A percentile compares a stretch with the other conserved stretches of the same genome.
Conservation (phyloP, 75 land plant species). For the Pseudotsuga menziesii region DNA sequence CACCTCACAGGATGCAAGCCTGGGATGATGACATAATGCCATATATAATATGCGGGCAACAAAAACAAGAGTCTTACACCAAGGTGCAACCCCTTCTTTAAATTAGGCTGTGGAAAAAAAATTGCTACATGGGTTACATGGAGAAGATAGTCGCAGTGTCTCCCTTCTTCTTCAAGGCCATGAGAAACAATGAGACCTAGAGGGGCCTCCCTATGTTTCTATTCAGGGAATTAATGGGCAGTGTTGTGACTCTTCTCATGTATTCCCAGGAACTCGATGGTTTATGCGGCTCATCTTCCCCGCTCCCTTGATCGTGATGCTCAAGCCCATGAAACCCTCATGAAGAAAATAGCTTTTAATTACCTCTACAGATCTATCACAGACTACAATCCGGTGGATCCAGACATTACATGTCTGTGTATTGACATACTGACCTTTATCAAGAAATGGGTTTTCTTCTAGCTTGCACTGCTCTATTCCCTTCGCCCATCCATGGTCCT, state of each 20-base stretch:
- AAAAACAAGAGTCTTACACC: too few relatives aligned
- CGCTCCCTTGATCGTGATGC: slow-evolving; percentile 83
- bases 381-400: too few relatives aligned
- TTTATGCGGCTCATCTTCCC: slow-evolving; percentile 85
- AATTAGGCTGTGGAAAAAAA: too few relatives aligned
- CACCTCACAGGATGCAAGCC: too few relatives aligned
- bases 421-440: slow-evolving; percentile 13
- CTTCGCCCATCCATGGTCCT: slow-evolving; percentile 16
- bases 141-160: slow-evolving; percentile 61
- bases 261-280: slow-evolving; percentile 52
- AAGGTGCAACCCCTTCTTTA: too few relatives aligned
- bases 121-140: slow-evolving; percentile 71
- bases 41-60: too few relatives aligned
- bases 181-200: slow-evolving; percentile 37
- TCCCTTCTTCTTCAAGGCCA: slow-evolving; percentile 45
- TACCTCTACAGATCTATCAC: too few relatives aligned
- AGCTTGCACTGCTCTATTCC: slow-evolving; percentile 26
- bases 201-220: slow-evolving; percentile 61
- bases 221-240: slow-evolving; percentile 92
- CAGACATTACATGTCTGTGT: too few relatives aligned
- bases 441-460: slow-evolving; percentile 25
- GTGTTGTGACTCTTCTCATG: slow-evolving; percentile 68
- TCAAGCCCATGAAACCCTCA: slow-evolving; percentile 72
- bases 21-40: too few relatives aligned
- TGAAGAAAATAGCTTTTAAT: too few relatives aligned